Percentiles rank a stretch among this genome's conserved stretches.
Conservation (phyloP, 1,284 basidiomycete genomes). For the Coniferiporia sulphurascens region DNA sequence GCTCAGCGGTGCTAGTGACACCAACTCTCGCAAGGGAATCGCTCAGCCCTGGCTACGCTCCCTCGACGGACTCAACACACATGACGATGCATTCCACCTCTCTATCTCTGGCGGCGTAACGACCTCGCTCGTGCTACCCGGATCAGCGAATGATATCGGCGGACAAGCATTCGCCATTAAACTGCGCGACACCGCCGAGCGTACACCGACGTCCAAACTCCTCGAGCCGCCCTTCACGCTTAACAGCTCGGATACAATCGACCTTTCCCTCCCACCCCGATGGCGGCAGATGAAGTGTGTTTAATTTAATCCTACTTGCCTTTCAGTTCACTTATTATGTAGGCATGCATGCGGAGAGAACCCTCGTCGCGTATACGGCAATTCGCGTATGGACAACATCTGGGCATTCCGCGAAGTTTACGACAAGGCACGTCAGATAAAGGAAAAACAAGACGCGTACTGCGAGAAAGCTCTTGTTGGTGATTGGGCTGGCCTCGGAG, state of each 20-base stretch:
- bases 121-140: constrained; percentile 42
- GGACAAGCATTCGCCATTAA: constrained; percentile 72
- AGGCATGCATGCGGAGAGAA: constrained; percentile 41
- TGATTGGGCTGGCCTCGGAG: constrained; percentile 53
- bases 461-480: constrained; percentile 55
- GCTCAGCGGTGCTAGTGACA: constrained; percentile 34
- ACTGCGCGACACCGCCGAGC: constrained; percentile 51
- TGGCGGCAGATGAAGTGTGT: constrained; percentile 63
- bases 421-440: constrained; percentile 69
- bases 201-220: constrained; percentile 56
- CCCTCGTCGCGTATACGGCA: constrained; percentile 31
- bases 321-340: not conserved
- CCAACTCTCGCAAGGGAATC: constrained; percentile 38
- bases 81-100: constrained; percentile 34
- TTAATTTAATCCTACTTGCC: not conserved
- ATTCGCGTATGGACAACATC: constrained; percentile 41
- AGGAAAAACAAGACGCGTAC: constrained; percentile 69
- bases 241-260: constrained; percentile 32
- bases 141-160: constrained; percentile 44
- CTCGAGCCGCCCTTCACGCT: constrained; percentile 53
- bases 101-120: constrained; percentile 45
- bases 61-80: constrained; percentile 45
- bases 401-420: constrained; percentile 51
- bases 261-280: constrained; percentile 28
- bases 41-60: constrained; percentile 46